phyloP scores from a whole-genome alignment of 2,329 filamentous ascomycete species.

The Neurospora sp. region DNA sequence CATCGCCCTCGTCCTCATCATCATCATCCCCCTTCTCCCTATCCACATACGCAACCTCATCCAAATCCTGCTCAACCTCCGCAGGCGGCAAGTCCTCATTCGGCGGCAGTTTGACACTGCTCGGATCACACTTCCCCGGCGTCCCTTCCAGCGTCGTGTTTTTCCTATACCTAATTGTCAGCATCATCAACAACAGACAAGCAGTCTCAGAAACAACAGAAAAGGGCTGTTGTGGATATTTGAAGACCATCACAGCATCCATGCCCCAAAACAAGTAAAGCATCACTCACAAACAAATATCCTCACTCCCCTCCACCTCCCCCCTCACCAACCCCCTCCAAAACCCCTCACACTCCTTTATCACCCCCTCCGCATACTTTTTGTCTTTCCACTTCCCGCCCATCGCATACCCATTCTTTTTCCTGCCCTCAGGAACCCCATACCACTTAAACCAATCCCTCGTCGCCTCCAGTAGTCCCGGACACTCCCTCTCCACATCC shows the following conservation, averaged over 20 bases:
- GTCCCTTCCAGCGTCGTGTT: conserved; percentile 15
- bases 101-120: conserved; percentile 42
- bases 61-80: conserved; percentile 87
- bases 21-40: conserved; percentile 1
- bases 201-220: not conserved
- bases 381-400: conserved; percentile 24
- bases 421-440: conserved; percentile 99
- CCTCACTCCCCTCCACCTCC: conserved; percentile 61
- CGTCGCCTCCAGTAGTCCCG: conserved; percentile 87
- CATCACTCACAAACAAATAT: conserved; percentile 60
- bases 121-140: conserved; percentile 12
- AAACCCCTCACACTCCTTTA: conserved; percentile 88
- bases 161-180: conserved; percentile 19
- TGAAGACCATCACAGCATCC: too few relatives aligned
- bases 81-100: conserved; percentile 72
- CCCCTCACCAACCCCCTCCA: conserved; percentile 92
- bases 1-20: not conserved
- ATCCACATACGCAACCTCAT: conserved; percentile 87
- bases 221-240: too few relatives aligned
- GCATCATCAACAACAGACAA: conserved; percentile 7
- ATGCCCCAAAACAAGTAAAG: too few relatives aligned
- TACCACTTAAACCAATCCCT: conserved; percentile 99
- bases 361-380: conserved; percentile 76
- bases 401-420: conserved; percentile 99
- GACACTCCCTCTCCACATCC: conserved; percentile 94